Conservation (phyloP, 2,329 filamentous ascomycete genomes). For the Dothideomycetes sp. region DNA sequence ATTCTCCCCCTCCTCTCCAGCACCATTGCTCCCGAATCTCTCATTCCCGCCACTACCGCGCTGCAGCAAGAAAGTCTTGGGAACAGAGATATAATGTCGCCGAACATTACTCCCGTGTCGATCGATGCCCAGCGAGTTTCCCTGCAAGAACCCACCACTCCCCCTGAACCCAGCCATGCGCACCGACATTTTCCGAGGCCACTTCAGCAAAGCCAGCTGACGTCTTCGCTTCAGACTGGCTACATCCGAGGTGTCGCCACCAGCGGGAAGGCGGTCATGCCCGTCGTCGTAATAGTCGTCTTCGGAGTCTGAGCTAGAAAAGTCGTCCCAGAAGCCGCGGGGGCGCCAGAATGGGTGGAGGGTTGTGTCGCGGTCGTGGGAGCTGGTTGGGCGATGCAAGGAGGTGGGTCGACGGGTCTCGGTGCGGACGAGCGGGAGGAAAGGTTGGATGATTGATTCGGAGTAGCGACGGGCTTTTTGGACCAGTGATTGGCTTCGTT, state of each 20-base stretch:
- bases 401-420: slow-evolving; percentile 9
- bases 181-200: slow-evolving; percentile 20
- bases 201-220: background rate
- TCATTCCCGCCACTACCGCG: slow-evolving; percentile 20
- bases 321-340: slow-evolving; percentile 51
- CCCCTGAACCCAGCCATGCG: slow-evolving; percentile 28
- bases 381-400: slow-evolving; percentile 9
- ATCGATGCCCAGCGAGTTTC: slow-evolving; percentile 46
- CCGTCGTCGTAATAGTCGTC: slow-evolving; percentile 20
- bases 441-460: slow-evolving; percentile 30
- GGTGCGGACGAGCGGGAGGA: too few species aligned
- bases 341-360: slow-evolving; percentile 54
- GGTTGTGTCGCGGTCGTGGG: slow-evolving; percentile 26
- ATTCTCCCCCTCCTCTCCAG: background rate
- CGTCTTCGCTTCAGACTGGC: slow-evolving; percentile 8
- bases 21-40: slow-evolving; percentile 8
- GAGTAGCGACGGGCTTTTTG: slow-evolving; percentile 36
- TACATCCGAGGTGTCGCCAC: slow-evolving; percentile 36
- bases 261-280: slow-evolving; percentile 24
- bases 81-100: slow-evolving; percentile 26
- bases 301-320: slow-evolving; percentile 29
- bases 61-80: too few species aligned
- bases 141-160: slow-evolving; percentile 36
- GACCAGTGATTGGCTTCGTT: slow-evolving; percentile 28
- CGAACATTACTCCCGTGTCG: slow-evolving; percentile 32